phyloP scores from a whole-genome alignment of 106 monocot genomes.

The Phalaenopsis equestris region DNA sequence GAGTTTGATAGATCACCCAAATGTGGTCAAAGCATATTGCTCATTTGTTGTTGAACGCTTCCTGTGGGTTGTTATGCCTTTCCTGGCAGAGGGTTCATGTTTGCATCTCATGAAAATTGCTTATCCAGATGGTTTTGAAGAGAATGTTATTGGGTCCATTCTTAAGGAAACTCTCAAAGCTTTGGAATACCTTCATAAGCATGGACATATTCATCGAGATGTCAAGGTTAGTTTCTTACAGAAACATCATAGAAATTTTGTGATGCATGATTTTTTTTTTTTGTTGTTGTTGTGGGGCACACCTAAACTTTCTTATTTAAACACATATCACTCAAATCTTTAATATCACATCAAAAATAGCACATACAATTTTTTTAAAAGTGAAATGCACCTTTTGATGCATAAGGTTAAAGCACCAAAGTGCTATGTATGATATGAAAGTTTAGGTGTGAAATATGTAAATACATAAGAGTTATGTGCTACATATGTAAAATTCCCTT shows the following conservation, averaged over 20 bases:
- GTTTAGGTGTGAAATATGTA: no score
- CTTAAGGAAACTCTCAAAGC: constrained; percentile 81
- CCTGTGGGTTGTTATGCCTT: constrained; percentile 90
- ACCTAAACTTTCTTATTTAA: no score
- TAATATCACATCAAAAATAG: no score
- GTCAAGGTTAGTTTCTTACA: constrained; percentile 54
- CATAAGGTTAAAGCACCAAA: no score
- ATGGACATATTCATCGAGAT: constrained; percentile 88
- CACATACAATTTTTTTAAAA: no score
- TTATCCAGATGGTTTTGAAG: constrained; percentile 81
- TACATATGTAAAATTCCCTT: no score
- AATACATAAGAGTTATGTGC: no score
- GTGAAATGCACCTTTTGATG: no score
- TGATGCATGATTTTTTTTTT: background rate
- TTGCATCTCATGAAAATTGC: constrained; percentile 81
- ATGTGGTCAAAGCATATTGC: constrained; percentile 62
- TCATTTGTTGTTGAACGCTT: constrained; percentile 71
- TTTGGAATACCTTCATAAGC: constrained; percentile 75
- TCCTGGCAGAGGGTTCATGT: constrained; percentile 85
- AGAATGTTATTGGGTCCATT: constrained; percentile 54
- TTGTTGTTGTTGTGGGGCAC: no score
- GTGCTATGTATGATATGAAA: no score
- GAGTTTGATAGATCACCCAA: constrained; percentile 83
- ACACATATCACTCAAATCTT: no score
- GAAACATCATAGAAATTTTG: background rate